Evolutionary conservation across 2,329 filamentous ascomycete species (phyloP).

Genomic region (Chaetomiaceae sp.): DNA sequence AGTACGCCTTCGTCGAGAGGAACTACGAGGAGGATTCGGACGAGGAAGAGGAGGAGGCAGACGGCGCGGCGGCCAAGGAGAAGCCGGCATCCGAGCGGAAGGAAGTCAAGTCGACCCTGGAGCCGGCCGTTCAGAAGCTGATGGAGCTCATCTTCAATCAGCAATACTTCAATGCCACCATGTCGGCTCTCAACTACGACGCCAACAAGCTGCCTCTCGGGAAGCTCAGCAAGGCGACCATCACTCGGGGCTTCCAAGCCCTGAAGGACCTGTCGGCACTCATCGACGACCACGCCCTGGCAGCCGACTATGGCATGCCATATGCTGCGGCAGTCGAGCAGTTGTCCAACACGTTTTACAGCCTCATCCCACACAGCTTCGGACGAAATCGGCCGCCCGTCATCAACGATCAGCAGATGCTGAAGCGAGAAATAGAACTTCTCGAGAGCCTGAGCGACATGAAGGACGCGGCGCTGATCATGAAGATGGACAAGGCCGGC

Average conservation of each 20-base stretch:
- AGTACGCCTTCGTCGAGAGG: constrained; percentile 77
- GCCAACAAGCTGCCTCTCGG: constrained; percentile 74
- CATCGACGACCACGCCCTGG: constrained; percentile 50
- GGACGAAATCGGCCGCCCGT: constrained; percentile 69
- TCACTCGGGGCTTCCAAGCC: constrained; percentile 68
- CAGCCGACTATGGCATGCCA: constrained; percentile 40
- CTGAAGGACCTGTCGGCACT: constrained; percentile 71
- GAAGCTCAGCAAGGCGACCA: constrained; percentile 75
- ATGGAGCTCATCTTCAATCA: constrained; percentile 83
- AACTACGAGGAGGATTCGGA: constrained; percentile 68
- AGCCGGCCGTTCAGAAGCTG: constrained; percentile 58
- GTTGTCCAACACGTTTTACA: constrained; percentile 76
- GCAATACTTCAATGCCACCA: constrained; percentile 62
- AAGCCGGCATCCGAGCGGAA: constrained; percentile 36
- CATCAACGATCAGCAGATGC: constrained; percentile 49
- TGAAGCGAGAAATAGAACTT: constrained; percentile 75
- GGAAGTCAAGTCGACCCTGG: constrained; percentile 52
- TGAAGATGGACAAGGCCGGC: constrained; percentile 59
- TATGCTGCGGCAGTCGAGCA: constrained; percentile 47
- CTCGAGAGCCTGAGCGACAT: constrained; percentile 80
- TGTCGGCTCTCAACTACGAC: constrained; percentile 66
- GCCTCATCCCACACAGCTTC: constrained; percentile 76
- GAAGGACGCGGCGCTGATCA: constrained; percentile 74
- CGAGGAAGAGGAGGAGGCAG: constrained; percentile 48
- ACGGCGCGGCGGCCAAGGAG: constrained; percentile 20